These are phyloP conservation scores for Clitoria ternatea DNA, from an alignment of 306 rosid species.

Conservation along the genomic window DNA sequence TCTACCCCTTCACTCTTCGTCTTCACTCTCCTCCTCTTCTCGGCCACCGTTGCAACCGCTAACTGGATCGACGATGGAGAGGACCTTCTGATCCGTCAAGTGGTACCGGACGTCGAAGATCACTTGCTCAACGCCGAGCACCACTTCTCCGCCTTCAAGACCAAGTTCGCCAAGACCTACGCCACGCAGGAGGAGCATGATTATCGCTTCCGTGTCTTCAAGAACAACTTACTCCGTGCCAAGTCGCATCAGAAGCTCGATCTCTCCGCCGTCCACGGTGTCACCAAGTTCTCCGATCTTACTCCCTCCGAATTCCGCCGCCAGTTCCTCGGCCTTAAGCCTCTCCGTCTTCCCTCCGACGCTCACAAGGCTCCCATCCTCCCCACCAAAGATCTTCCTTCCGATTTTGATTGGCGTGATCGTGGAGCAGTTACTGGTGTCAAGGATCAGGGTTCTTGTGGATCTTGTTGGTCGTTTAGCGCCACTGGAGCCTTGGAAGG, in stretches of 20 bases:
- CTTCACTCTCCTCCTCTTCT: slow-evolving; percentile 15
- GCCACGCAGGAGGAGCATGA: slow-evolving; percentile 62
- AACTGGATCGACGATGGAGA: slow-evolving; percentile 17
- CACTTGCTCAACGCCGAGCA: slow-evolving; percentile 51
- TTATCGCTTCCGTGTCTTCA: slow-evolving; percentile 51
- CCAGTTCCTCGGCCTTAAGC: slow-evolving; percentile 62
- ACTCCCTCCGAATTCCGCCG: slow-evolving; percentile 63
- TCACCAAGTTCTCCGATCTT: slow-evolving; percentile 79
- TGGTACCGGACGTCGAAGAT: slow-evolving; percentile 48
- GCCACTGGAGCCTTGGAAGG: slow-evolving; percentile 81
- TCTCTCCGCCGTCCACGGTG: slow-evolving; percentile 72
- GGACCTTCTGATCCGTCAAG: slow-evolving; percentile 54
- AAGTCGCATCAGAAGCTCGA: slow-evolving; percentile 67
- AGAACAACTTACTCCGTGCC: slow-evolving; percentile 61
- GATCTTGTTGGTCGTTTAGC: slow-evolving; percentile 90
- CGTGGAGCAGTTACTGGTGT: slow-evolving; percentile 69
- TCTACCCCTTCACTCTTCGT: not conserved
- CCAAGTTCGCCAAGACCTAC: slow-evolving; percentile 50
- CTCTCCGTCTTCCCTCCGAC: slow-evolving; percentile 54
- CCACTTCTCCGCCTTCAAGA: slow-evolving; percentile 70
- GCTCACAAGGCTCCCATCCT: slow-evolving; percentile 71
- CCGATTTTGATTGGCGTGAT: slow-evolving; percentile 86
- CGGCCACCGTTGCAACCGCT: slow-evolving; percentile 27
- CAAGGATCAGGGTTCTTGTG: slow-evolving; percentile 72
- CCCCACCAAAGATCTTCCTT: slow-evolving; percentile 63